Evolutionary conservation across 1,139 yeast genomes (phyloP).

Genomic region (Citeromyces hawaiiensis): DNA sequence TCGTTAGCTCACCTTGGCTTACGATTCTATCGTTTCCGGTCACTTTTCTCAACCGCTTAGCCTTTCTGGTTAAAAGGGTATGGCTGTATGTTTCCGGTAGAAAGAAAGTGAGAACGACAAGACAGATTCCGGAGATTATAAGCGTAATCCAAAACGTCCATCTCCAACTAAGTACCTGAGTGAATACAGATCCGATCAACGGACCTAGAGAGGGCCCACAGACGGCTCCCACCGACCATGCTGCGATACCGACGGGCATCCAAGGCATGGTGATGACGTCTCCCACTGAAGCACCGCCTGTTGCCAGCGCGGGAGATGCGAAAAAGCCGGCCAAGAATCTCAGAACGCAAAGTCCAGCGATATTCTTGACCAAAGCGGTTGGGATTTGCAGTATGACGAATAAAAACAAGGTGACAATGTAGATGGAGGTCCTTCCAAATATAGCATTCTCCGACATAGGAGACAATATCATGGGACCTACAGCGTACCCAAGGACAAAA

Average conservation of each 20-base stretch:
- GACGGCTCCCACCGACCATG: constrained; percentile 38
- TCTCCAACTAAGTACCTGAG: constrained; percentile 29
- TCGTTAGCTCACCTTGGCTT: constrained; percentile 25
- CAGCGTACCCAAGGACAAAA: constrained; percentile 44
- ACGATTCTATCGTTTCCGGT: constrained; percentile 28
- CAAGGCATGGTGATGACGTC: constrained; percentile 30
- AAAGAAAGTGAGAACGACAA: constrained; percentile 21
- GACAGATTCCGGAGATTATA: constrained; percentile 22
- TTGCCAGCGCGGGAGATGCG: constrained; percentile 45
- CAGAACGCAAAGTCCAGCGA: constrained; percentile 34
- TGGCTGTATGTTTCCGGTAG: constrained; percentile 39
- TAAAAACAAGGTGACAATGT: constrained; percentile 33
- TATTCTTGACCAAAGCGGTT: constrained; percentile 39
- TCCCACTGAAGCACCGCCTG: constrained; percentile 45
- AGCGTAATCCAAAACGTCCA: constrained; percentile 30
- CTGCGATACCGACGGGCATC: constrained; percentile 14
- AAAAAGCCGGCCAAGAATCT: constrained; percentile 40
- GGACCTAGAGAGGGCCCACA: constrained; percentile 61
- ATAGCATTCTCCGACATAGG: constrained; percentile 33
- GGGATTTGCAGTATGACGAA: constrained; percentile 50
- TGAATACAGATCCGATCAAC: constrained; percentile 36
- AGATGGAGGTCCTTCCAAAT: constrained; percentile 44
- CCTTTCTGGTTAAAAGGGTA: constrained; percentile 31
- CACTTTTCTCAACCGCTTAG: constrained; percentile 27
- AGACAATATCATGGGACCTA: constrained; percentile 40